These are phyloP conservation scores for Taxillus chinensis DNA, from an alignment of 164 flowering plant genomes.

Conservation along the genomic window DNA sequence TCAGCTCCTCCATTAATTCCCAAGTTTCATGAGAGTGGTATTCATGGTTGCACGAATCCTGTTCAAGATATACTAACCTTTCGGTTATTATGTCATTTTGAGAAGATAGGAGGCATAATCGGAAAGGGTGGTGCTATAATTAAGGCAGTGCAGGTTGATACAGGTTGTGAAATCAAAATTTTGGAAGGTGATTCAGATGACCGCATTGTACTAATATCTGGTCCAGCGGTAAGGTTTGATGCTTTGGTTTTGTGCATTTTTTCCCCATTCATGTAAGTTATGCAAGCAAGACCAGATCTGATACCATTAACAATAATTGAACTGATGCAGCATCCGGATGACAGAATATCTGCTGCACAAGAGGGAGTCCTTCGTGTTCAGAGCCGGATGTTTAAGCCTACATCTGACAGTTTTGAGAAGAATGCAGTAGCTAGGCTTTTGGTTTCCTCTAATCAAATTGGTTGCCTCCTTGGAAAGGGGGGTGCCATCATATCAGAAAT, in stretches of 20 bases:
- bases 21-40: neutral
- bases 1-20: slow-evolving; percentile 23
- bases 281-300: neutral
- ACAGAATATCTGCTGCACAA: slow-evolving; percentile 71
- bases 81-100: slow-evolving; percentile 59
- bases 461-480: slow-evolving; percentile 90
- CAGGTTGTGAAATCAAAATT: slow-evolving; percentile 86
- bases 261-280: neutral
- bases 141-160: slow-evolving; percentile 61
- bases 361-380: slow-evolving; percentile 91
- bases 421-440: slow-evolving; percentile 45
- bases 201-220: slow-evolving; percentile 70
- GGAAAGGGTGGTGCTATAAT: slow-evolving; percentile 83
- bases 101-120: slow-evolving; percentile 74
- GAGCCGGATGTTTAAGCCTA: slow-evolving; percentile 48
- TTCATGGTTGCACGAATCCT: slow-evolving; percentile 30
- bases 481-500: slow-evolving; percentile 82
- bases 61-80: slow-evolving; percentile 41
- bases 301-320: slow-evolving; percentile 1
- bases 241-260: neutral
- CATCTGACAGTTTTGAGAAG: slow-evolving; percentile 56
- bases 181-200: slow-evolving; percentile 68
- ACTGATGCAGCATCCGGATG: slow-evolving; percentile 78
- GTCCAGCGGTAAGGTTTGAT: slow-evolving; percentile 58
- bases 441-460: slow-evolving; percentile 73